Conservation (phyloP, 495 filamentous ascomycete genomes). For the Penicillium coprophilum region DNA sequence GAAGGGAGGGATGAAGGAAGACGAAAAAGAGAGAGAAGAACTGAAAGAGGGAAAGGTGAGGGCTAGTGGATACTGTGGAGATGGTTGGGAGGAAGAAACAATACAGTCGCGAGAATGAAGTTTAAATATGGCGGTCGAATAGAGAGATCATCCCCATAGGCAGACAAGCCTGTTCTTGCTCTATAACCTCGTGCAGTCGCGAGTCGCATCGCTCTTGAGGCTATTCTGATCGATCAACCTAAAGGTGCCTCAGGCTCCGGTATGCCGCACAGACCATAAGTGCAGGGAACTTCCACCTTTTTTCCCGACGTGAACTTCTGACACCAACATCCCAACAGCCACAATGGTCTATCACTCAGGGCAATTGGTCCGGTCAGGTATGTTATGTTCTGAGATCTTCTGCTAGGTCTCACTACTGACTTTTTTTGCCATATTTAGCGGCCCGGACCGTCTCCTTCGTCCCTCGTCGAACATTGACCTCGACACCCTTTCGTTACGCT, state of each 20-base stretch:
- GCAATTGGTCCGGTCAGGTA: conserved; percentile 45
- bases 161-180: not conserved
- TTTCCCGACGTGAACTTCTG: conserved; percentile 25
- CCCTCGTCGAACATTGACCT: conserved; percentile 44
- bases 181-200: conserved; percentile 1
- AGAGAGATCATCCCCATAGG: not conserved
- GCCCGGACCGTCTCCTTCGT: conserved; percentile 41
- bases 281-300: conserved; percentile 36
- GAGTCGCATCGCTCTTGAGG: conserved; percentile 6
- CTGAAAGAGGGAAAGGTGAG: conserved; percentile 33
- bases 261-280: conserved; percentile 18
- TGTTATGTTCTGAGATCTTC: not conserved
- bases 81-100: conserved; percentile 22
- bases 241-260: conserved; percentile 28
- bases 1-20: conserved; percentile 22
- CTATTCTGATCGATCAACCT: conserved; percentile 16
- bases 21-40: conserved; percentile 23
- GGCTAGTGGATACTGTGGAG: conserved; percentile 40
- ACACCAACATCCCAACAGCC: conserved; percentile 33
- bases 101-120: conserved; percentile 1
- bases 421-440: conserved; percentile 16
- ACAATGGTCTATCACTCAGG: conserved; percentile 44
- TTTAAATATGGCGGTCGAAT: conserved; percentile 1
- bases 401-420: not conserved
- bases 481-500: conserved; percentile 34